These are phyloP conservation scores for Trichocomaceae sp. DNA, from an alignment of 2,329 filamentous ascomycete species.

Conservation along the genomic window DNA sequence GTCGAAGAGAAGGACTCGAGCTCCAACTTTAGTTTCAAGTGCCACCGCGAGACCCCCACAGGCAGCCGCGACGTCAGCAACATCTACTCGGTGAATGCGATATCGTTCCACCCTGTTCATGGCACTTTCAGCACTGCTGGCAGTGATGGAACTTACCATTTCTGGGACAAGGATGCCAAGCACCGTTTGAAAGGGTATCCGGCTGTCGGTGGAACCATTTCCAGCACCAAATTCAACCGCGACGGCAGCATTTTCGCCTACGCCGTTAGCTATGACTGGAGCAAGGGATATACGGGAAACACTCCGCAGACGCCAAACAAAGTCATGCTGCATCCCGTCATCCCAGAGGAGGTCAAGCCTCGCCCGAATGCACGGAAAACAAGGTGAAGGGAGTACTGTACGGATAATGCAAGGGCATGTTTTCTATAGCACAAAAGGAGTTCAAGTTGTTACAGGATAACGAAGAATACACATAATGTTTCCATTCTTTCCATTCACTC, in stretches of 20 bases:
- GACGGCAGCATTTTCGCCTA: constrained; percentile 80
- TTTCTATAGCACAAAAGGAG: not conserved
- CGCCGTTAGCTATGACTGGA: constrained; percentile 95
- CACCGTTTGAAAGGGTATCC: constrained; percentile 86
- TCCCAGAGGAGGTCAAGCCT: constrained; percentile 57
- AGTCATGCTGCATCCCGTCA: constrained; percentile 76
- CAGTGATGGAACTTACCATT: constrained; percentile 79
- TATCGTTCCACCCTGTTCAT: constrained; percentile 93
- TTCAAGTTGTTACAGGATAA: not conserved
- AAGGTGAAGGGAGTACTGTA: constrained; percentile 25
- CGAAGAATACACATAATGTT: not conserved
- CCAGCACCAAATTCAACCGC: constrained; percentile 83
- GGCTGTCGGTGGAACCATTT: constrained; percentile 76
- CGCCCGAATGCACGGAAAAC: constrained; percentile 40
- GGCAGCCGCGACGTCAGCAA: constrained; percentile 64
- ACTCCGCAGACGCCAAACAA: constrained; percentile 64
- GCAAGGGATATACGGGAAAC: constrained; percentile 87
- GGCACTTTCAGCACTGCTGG: constrained; percentile 98
- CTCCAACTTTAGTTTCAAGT: constrained; percentile 98
- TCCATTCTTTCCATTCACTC: not conserved
- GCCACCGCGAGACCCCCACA: constrained; percentile 75
- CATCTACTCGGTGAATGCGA: constrained; percentile 92
- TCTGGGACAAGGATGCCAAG: constrained; percentile 81
- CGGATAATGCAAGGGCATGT: not conserved
- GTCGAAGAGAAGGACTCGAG: constrained; percentile 90